A percentile compares a stretch with the other conserved stretches of the same genome.
phyloP scores from a whole-genome alignment of 1,284 basidiomycete genomes.

The Austropuccinia psidii region DNA sequence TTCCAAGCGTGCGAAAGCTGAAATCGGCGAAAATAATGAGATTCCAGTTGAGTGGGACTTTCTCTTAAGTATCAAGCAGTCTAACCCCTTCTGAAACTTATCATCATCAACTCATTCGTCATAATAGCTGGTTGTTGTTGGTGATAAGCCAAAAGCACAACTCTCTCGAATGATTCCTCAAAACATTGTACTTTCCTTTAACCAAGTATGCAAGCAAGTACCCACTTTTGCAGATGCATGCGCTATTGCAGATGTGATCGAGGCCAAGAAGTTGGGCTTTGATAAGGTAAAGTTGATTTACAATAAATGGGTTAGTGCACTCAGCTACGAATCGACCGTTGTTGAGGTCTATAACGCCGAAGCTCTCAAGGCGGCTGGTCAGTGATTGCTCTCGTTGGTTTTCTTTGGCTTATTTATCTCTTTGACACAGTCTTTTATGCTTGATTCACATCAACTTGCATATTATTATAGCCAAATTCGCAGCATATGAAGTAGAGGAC shows the following conservation, averaged over 20 bases:
- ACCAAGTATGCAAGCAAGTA: conserved; percentile 93
- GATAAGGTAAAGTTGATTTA: conserved; percentile 57
- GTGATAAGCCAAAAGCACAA: conserved; percentile 97
- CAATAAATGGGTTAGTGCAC: conserved; percentile 6
- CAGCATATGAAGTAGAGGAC: conserved; percentile 87
- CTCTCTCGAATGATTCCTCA: conserved; percentile 60
- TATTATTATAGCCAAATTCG: conserved; percentile 39
- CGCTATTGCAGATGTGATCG: conserved; percentile 84
- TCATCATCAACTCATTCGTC: conserved; percentile 59
- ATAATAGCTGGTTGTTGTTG: conserved; percentile 57
- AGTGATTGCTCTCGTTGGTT: conserved; percentile 5
- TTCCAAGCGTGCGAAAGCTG: conserved; percentile 74
- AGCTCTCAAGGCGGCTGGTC: conserved; percentile 59
- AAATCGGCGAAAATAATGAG: conserved; percentile 43
- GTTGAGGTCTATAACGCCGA: conserved; percentile 58
- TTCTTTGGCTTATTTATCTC: neutral
- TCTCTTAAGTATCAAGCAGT: neutral
- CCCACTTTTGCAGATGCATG: conserved; percentile 95
- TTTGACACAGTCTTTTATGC: too few relatives aligned
- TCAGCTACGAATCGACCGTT: conserved; percentile 42
- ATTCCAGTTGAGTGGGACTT: conserved; percentile 13
- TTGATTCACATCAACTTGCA: neutral
- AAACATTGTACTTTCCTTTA: conserved; percentile 80
- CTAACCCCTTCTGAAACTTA: conserved; percentile 1
- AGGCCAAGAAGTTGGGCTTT: conserved; percentile 74